Percentiles rank a stretch among this genome's conserved stretches.
These are phyloP conservation scores for Penicillium sp. DNA, from an alignment of 2,329 filamentous ascomycete species.

Conservation along the genomic window DNA sequence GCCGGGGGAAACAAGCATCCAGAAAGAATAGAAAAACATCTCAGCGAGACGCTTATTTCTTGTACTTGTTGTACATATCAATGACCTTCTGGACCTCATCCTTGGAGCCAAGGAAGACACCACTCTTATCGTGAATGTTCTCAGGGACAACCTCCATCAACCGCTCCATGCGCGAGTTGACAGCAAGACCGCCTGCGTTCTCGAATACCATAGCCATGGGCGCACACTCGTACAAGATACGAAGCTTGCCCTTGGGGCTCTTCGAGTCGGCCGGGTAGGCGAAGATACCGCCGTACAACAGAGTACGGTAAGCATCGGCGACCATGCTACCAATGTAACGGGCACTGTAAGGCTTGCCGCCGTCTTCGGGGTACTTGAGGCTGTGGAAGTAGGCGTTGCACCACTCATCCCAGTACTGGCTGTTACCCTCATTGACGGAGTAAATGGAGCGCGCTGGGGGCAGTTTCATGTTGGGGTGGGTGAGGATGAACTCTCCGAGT, in stretches of 20 bases:
- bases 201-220: slow-evolving; percentile 99
- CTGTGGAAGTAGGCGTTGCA: slow-evolving; percentile 86
- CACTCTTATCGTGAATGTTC: slow-evolving; percentile 90
- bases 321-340: slow-evolving; percentile 99
- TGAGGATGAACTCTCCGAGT: slow-evolving; percentile 97
- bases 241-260: slow-evolving; percentile 95
- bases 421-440: slow-evolving; percentile 98
- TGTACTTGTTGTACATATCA: slow-evolving; percentile 64
- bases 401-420: slow-evolving; percentile 87
- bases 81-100: slow-evolving; percentile 97
- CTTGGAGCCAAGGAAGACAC: slow-evolving; percentile 93
- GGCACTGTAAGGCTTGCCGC: slow-evolving; percentile 83
- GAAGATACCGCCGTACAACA: slow-evolving; percentile 95
- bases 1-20: slow-evolving; percentile 2
- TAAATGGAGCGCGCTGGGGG: slow-evolving; percentile 83
- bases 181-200: slow-evolving; percentile 90
- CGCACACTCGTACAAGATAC: slow-evolving; percentile 96
- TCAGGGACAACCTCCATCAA: slow-evolving; percentile 89
- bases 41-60: slow-evolving; percentile 26
- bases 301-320: slow-evolving; percentile 91
- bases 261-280: slow-evolving; percentile 98
- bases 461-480: slow-evolving; percentile 90
- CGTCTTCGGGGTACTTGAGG: slow-evolving; percentile 73
- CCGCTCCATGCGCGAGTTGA: slow-evolving; percentile 86
- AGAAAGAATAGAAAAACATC: slow-evolving; percentile 4